A percentile compares a stretch with the other conserved stretches of the same genome.
Conservation (phyloP, 108 stramenopile genomes). For the Skeletonema costatum region DNA sequence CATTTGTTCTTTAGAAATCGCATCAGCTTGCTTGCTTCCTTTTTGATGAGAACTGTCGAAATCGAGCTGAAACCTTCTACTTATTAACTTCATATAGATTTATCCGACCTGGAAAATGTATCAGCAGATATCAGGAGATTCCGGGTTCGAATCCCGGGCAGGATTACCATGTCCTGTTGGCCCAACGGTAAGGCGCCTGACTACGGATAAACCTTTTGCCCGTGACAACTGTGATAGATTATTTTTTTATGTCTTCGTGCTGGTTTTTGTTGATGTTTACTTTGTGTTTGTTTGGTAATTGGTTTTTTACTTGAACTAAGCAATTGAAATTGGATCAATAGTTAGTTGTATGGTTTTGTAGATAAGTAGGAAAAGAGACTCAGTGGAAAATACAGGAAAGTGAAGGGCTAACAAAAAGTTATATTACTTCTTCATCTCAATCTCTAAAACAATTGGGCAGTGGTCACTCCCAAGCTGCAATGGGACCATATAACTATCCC, state of each 20-base stretch:
- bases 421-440: constrained; percentile 29
- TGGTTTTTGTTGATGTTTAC: neutral
- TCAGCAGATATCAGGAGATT: constrained; percentile 6
- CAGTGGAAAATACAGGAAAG: no score
- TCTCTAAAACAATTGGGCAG: constrained; percentile 74
- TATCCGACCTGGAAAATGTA: no score
- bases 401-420: neutral
- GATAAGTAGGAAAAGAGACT: no score
- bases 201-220: constrained; percentile 74
- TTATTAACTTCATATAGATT: no score
- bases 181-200: constrained; percentile 87
- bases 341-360: no score
- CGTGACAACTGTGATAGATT: no score
- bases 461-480: constrained; percentile 85
- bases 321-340: no score
- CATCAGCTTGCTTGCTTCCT: neutral
- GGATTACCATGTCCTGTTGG: neutral
- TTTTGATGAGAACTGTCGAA: neutral
- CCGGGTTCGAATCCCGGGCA: constrained; percentile 23
- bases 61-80: no score
- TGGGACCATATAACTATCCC: constrained; percentile 82
- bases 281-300: neutral
- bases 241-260: no score
- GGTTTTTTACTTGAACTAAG: no score
- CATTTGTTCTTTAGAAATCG: neutral